phyloP scores from a whole-genome alignment of 345 rosid genomes.

The Odontarrhena argentea region DNA sequence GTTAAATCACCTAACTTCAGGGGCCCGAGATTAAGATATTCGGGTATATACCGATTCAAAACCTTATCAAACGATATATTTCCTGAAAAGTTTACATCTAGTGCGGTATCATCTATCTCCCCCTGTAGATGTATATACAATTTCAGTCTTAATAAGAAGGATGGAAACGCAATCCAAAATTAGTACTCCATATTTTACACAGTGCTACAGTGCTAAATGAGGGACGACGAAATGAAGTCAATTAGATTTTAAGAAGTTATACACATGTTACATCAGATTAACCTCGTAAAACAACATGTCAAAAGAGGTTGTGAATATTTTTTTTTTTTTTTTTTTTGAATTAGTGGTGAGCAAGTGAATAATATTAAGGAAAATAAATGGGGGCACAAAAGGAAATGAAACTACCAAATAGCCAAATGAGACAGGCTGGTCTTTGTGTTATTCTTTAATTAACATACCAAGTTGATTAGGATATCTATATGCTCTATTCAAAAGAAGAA shows the following conservation, averaged over 20 bases:
- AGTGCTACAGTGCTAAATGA: constrained; percentile 1
- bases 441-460: background rate
- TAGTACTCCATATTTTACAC: background rate
- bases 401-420: background rate
- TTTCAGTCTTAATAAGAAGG: constrained; percentile 25
- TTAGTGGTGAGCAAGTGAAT: background rate
- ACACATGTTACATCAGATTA: background rate
- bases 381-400: background rate
- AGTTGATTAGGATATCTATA: constrained; percentile 12
- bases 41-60: constrained; percentile 73
- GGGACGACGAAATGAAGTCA: constrained; percentile 10
- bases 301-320: background rate
- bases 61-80: constrained; percentile 76
- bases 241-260: background rate
- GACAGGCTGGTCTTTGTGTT: background rate
- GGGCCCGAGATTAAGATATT: constrained; percentile 61
- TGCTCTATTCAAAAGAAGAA: background rate
- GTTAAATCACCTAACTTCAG: constrained; percentile 83
- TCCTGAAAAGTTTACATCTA: constrained; percentile 93
- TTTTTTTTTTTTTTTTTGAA: too few species aligned
- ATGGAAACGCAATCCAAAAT: background rate
- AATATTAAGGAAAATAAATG: constrained; percentile 1
- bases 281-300: constrained; percentile 3
- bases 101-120: constrained; percentile 87
- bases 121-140: constrained; percentile 58